These are phyloP conservation scores for Boletus pseudo-olivaceus DNA, from an alignment of 768 basidiomycete species.

Conservation along the genomic window DNA sequence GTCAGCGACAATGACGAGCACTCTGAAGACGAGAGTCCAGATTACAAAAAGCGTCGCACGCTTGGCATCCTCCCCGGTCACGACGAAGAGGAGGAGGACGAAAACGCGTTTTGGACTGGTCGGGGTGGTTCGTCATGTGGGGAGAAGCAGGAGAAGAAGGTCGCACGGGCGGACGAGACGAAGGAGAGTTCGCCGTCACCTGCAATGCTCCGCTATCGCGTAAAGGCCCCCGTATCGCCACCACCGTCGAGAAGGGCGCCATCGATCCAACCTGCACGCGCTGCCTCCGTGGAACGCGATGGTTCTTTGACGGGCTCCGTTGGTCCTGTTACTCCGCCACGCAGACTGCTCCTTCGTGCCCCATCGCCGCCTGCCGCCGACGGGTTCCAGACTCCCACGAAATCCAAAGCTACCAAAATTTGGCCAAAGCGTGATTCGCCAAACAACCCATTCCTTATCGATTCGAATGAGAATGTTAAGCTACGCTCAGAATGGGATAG, in stretches of 20 bases:
- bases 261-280: slow-evolving; percentile 25
- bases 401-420: slow-evolving; percentile 34
- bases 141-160: slow-evolving; percentile 5
- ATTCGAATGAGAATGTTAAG: slow-evolving; percentile 23
- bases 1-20: slow-evolving; percentile 18
- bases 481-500: slow-evolving; percentile 29
- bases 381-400: slow-evolving; percentile 38
- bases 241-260: slow-evolving; percentile 59
- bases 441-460: slow-evolving; percentile 65
- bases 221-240: slow-evolving; percentile 54
- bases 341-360: slow-evolving; percentile 20
- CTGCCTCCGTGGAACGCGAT: slow-evolving; percentile 23
- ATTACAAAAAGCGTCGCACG: slow-evolving; percentile 40
- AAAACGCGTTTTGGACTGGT: slow-evolving; percentile 33
- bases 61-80: slow-evolving; percentile 33
- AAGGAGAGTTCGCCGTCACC: slow-evolving; percentile 33
- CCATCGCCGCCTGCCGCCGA: slow-evolving; percentile 14
- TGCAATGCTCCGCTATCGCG: slow-evolving; percentile 32
- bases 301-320: slow-evolving; percentile 7
- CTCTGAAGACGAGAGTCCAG: slow-evolving; percentile 15
- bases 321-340: slow-evolving; percentile 25
- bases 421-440: slow-evolving; percentile 57
- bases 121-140: slow-evolving; percentile 14
- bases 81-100: slow-evolving; percentile 54
- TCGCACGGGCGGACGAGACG: slow-evolving; percentile 6